Base-by-base conservation (phyloP, 495 filamentous ascomycete genomes). In the Achaetomiella virescens region DNA sequence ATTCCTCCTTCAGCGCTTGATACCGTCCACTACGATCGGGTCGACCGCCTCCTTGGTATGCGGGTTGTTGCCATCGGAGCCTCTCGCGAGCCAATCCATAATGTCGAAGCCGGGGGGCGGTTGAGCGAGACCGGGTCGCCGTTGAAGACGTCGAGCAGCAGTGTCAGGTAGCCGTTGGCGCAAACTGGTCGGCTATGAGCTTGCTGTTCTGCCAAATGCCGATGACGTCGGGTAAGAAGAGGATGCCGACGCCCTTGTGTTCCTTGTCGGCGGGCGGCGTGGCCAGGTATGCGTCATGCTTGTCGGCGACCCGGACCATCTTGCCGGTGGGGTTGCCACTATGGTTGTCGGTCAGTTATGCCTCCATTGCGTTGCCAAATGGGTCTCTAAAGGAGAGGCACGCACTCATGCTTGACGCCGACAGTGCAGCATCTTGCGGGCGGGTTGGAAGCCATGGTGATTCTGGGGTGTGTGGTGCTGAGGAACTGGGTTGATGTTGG, bases 161-260 rank as follows among this genome's bases (percentile, higher is more conserved):
- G 69, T 42, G 83, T 83, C 20, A 87, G 77, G 70, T 91, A 96
- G 41, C 90, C 90, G 65, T 88, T 87, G 62, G 81, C 84, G 90
- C 90, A 58, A 80, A 89, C 67, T 89, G 85, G 74, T 95, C 90
- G 55, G 89, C 89, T 54, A 91, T 73, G 45, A 96, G 81, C 74
- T 91, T 76, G 65, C 81, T 75, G 73, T 95, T 95, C 67, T 81
- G 73, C 77, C 82, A 90, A 69, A 89, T 81, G 56, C 86, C 80
- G 62, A 88, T 78, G 62, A 88, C 78, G 60, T 90, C 87, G 35
- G 82, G 79, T 40, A 89, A 61, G 67, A 74, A 73, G 51, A 82
- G 70, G 44, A 84, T 80, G 43, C 72, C 81, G 42, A 74, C 71
- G 53, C 75, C 73, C 48, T 77, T 71, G 69, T 77, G 72, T 14